Percentiles rank a stretch among this genome's conserved stretches.
phyloP scores from a whole-genome alignment of 768 basidiomycete species.

The Tulasnella sp. region DNA sequence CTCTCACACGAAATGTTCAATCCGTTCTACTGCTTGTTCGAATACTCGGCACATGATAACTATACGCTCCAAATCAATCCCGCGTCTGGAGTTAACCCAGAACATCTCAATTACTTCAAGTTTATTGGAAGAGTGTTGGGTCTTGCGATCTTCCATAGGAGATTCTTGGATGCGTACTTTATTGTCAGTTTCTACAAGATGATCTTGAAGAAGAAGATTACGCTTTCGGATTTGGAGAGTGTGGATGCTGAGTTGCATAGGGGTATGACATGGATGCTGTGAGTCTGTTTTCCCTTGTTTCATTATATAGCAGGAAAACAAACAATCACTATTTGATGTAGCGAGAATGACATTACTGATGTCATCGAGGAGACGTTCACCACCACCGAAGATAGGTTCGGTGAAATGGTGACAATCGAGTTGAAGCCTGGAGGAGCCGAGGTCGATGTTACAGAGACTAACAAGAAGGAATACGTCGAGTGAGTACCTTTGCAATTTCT shows the following conservation, averaged over 20 bases:
- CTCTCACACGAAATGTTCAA: slow-evolving; percentile 99
- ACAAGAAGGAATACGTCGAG: slow-evolving; percentile 99
- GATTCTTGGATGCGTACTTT: slow-evolving; percentile 98
- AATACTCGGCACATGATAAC: slow-evolving; percentile 99
- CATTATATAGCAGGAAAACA: neutral
- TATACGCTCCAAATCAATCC: slow-evolving; percentile 99
- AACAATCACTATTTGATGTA: slow-evolving; percentile 23
- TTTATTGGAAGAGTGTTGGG: slow-evolving; percentile 95
- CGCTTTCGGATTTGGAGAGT: slow-evolving; percentile 83
- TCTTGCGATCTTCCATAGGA: slow-evolving; percentile 95
- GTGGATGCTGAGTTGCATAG: slow-evolving; percentile 93
- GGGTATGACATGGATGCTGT: slow-evolving; percentile 99
- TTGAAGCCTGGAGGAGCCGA: slow-evolving; percentile 81
- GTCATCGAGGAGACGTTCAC: slow-evolving; percentile 97
- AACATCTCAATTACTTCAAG: slow-evolving; percentile 99
- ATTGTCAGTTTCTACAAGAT: slow-evolving; percentile 99
- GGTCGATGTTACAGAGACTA: slow-evolving; percentile 82
- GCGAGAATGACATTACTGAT: slow-evolving; percentile 97
- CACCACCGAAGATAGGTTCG: slow-evolving; percentile 93
- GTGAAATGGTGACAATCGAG: slow-evolving; percentile 95
- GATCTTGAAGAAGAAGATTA: slow-evolving; percentile 97
- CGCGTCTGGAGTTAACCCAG: slow-evolving; percentile 93
- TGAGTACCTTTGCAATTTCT: slow-evolving; percentile 19
- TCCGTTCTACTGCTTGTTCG: slow-evolving; percentile 98
- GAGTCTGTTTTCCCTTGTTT: slow-evolving; percentile 26